Conservation (phyloP, 352 stramenopile genomes). For the Peronospora belbahrii region DNA sequence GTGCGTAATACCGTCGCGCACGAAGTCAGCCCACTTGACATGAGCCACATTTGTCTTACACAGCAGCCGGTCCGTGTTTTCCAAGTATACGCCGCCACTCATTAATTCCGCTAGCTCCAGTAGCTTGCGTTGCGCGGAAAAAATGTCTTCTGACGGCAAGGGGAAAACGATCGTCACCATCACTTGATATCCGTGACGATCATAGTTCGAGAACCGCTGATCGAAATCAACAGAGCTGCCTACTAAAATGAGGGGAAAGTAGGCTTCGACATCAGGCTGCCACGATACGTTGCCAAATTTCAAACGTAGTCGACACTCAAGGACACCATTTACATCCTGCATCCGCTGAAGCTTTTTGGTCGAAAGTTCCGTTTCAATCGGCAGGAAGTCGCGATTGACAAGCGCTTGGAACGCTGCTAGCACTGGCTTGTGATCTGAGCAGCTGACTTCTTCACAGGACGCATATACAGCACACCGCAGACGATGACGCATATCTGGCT, state of each 20-base stretch:
- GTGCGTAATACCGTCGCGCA: conserved; percentile 44
- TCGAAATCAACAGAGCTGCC: conserved; percentile 17
- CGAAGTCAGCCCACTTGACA: conserved; percentile 40
- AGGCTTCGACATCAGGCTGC: conserved; percentile 22
- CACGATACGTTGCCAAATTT: conserved; percentile 46
- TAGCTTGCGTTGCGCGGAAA: conserved; percentile 74
- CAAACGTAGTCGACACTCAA: conserved; percentile 51
- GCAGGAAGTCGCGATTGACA: conserved; percentile 47
- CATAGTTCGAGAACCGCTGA: conserved; percentile 24
- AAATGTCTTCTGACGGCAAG: conserved; percentile 74
- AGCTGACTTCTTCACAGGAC: conserved; percentile 61
- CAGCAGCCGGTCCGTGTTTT: conserved; percentile 29
- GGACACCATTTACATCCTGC: conserved; percentile 51
- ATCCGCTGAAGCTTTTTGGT: conserved; percentile 47
- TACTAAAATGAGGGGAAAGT: conserved; percentile 10
- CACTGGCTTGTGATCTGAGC: conserved; percentile 84
- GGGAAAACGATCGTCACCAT: conserved; percentile 70
- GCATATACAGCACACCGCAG: conserved; percentile 64
- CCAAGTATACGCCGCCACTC: conserved; percentile 50
- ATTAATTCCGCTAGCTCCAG: conserved; percentile 70
- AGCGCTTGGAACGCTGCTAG: conserved; percentile 60
- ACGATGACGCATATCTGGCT: conserved; percentile 52
- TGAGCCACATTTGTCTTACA: conserved; percentile 47
- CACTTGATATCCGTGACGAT: conserved; percentile 33
- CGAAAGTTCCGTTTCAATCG: conserved; percentile 38